These are phyloP conservation scores for Candida corydali DNA, from an alignment of 805 yeast genomes.

Conservation along the genomic window DNA sequence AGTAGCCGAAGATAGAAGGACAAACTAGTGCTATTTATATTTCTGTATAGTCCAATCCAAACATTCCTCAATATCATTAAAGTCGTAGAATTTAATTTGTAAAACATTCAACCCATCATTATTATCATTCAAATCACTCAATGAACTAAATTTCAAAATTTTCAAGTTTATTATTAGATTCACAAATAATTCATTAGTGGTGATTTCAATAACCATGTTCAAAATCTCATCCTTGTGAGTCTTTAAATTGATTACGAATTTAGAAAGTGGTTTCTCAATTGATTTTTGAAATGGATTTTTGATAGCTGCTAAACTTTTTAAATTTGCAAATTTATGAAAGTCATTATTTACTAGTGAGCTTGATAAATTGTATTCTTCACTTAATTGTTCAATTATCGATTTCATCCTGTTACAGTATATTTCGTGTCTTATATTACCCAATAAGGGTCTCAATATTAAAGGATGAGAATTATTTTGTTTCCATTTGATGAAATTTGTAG, in stretches of 20 bases:
- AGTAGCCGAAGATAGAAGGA: constrained; percentile 22
- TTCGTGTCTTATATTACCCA: constrained; percentile 58
- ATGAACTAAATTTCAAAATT: constrained; percentile 25
- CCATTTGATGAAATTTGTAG: constrained; percentile 44
- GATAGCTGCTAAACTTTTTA: constrained; percentile 12
- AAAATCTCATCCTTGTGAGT: constrained; percentile 16
- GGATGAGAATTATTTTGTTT: constrained; percentile 42
- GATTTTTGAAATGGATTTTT: constrained; percentile 37
- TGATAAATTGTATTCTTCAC: constrained; percentile 11
- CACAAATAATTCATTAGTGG: constrained; percentile 39
- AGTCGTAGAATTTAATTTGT: constrained; percentile 46
- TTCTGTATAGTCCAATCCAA: constrained; percentile 48
- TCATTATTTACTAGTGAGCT: not conserved
- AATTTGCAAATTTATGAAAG: constrained; percentile 23
- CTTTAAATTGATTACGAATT: constrained; percentile 21
- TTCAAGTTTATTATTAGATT: constrained; percentile 33
- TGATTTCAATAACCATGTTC: constrained; percentile 26
- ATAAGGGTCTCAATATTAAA: constrained; percentile 49
- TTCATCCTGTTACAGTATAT: constrained; percentile 26
- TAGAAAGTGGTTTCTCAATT: constrained; percentile 34
- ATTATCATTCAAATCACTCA: constrained; percentile 23
- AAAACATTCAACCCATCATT: constrained; percentile 36
- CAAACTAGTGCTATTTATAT: constrained; percentile 15
- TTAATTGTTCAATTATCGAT: constrained; percentile 24
- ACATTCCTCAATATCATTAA: constrained; percentile 52